Evolutionary conservation across 768 basidiomycete species (phyloP).

Genomic region (Russula brevipes): DNA sequence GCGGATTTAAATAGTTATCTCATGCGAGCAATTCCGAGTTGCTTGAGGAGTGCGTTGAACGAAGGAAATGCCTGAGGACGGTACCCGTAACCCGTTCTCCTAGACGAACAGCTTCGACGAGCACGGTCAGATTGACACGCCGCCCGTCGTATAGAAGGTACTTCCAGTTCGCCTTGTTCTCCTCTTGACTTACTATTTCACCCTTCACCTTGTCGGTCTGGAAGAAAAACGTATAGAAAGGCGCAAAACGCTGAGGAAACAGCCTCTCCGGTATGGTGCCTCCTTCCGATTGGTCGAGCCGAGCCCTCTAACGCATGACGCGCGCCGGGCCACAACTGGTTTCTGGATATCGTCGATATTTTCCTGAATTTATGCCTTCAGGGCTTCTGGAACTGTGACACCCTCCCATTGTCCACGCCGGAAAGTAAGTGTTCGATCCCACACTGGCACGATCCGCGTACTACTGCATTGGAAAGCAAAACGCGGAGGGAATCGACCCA

Average conservation of each 20-base stretch:
- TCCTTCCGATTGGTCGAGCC: not conserved
- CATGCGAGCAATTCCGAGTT: not conserved
- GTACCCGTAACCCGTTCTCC: not conserved
- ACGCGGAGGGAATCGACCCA: slow-evolving; percentile 6
- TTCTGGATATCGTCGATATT: slow-evolving; percentile 1
- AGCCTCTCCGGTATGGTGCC: no score
- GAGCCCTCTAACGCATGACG: slow-evolving; percentile 6
- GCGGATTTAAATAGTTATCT: not conserved
- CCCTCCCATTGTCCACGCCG: not conserved
- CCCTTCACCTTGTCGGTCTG: not conserved
- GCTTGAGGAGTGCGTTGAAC: slow-evolving; percentile 7
- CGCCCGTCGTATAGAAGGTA: slow-evolving; percentile 1
- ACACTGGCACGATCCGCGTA: not conserved
- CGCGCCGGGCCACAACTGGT: not conserved
- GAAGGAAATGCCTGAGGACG: not conserved
- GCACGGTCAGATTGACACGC: slow-evolving; percentile 6
- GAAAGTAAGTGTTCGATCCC: no score
- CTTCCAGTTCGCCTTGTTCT: not conserved
- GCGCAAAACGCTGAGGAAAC: not conserved
- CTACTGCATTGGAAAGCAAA: not conserved
- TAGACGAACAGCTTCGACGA: not conserved
- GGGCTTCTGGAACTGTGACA: not conserved
- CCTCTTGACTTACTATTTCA: not conserved
- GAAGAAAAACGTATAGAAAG: not conserved
- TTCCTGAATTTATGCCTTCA: not conserved